Conservation (phyloP, 176 grass and related monocot genomes). For the Eragrostis curvula region DNA sequence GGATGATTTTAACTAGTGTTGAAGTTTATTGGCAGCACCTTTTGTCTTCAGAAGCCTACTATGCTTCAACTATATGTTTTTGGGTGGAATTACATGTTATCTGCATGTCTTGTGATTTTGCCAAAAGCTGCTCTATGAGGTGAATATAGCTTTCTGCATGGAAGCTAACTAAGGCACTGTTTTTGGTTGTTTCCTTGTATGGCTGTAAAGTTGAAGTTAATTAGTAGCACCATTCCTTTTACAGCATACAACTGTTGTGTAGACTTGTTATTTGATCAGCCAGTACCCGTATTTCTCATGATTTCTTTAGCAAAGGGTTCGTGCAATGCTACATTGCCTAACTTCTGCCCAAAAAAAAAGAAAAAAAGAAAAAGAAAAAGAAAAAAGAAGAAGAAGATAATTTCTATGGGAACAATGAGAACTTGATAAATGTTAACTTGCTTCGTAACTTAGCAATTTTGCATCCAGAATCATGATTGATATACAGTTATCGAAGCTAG, state of each 20-base stretch:
- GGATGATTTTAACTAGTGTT: neutral
- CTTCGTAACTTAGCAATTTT: no score
- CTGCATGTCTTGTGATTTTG: conserved; percentile 20
- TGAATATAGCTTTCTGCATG: neutral
- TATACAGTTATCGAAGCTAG: no score
- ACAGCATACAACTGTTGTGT: neutral
- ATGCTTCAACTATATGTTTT: neutral
- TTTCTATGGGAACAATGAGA: no score
- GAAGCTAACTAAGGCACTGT: neutral
- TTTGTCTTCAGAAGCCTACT: neutral
- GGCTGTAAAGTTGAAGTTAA: neutral
- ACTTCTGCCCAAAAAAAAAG: no score
- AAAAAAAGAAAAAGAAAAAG: no score
- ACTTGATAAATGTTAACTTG: no score
- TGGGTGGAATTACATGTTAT: neutral
- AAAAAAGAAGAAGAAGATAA: no score
- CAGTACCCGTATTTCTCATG: conserved; percentile 1
- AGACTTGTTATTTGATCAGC: neutral
- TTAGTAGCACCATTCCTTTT: neutral
- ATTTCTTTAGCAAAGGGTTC: neutral
- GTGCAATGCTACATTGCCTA: no score
- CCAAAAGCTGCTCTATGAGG: neutral
- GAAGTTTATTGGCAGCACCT: neutral
- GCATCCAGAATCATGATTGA: no score
- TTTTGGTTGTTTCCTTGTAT: neutral